A percentile compares a stretch with the other conserved stretches of the same genome.
phyloP scores from a whole-genome alignment of 139 green algal species.

The Tetraselmis striata region DNA sequence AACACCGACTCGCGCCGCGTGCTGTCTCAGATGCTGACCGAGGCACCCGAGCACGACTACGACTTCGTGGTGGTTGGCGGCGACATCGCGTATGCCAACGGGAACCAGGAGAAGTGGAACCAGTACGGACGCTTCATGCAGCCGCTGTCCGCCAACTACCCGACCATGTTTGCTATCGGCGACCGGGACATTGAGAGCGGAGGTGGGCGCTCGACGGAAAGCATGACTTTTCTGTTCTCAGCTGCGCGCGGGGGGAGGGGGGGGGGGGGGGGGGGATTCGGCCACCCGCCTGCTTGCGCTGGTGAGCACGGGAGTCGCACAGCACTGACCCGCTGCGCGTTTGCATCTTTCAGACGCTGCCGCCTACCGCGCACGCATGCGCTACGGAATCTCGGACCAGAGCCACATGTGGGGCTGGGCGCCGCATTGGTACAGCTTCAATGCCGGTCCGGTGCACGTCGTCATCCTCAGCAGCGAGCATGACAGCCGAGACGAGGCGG shows the following conservation, averaged over 20 bases:
- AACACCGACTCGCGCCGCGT: not conserved
- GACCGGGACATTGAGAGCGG: not conserved
- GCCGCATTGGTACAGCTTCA: not conserved
- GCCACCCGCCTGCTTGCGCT: too few relatives aligned
- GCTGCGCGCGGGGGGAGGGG: too few relatives aligned
- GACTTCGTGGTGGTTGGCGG: not conserved
- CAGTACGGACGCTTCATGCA: not conserved
- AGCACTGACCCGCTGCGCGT: too few relatives aligned
- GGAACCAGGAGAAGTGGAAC: not conserved
- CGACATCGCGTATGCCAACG: not conserved
- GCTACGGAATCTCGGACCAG: not conserved
- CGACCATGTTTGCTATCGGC: not conserved
- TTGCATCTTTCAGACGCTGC: not conserved
- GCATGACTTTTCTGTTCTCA: too few relatives aligned
- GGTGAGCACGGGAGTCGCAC: too few relatives aligned
- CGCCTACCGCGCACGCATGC: not conserved
- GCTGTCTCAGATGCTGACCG: not conserved
- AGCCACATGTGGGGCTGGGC: not conserved
- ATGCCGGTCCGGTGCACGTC: not conserved
- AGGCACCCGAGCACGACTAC: not conserved
- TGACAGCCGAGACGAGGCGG: not conserved
- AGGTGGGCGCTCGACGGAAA: too few relatives aligned
- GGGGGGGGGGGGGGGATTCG: too few relatives aligned
- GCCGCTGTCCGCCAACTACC: not conserved
- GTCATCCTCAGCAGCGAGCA: not conserved